phyloP scores from a whole-genome alignment of 2,329 filamentous ascomycete species.

The Sclerotinia minor region DNA sequence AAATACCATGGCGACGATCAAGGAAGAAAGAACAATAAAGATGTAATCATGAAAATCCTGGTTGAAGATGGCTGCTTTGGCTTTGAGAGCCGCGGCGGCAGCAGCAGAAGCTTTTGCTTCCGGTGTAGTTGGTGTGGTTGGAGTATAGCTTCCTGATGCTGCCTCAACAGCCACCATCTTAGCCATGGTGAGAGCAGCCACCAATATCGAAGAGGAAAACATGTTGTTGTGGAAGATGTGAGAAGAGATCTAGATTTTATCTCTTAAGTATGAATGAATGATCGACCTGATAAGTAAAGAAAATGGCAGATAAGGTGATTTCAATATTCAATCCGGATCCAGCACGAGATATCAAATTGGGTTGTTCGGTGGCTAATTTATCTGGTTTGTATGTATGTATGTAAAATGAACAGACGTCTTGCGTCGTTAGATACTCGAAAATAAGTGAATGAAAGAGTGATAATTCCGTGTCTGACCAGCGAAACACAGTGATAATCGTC shows the following conservation, averaged over 20 bases:
- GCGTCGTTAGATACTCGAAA: constrained; percentile 18
- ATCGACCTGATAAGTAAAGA: neutral
- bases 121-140: constrained; percentile 17
- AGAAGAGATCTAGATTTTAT: neutral
- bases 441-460: constrained; percentile 1
- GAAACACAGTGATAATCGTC: constrained; percentile 1
- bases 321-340: constrained; percentile 2
- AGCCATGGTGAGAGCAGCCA: constrained; percentile 33
- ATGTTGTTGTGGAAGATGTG: constrained; percentile 27
- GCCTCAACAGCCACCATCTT: constrained; percentile 28
- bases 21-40: constrained; percentile 61
- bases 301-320: neutral
- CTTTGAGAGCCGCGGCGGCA: constrained; percentile 26
- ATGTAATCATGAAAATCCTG: constrained; percentile 60
- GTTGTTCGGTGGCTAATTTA: neutral
- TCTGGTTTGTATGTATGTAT: constrained; percentile 8
- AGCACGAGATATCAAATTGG: constrained; percentile 11
- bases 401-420: constrained; percentile 16
- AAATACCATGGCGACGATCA: constrained; percentile 62
- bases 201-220: constrained; percentile 31
- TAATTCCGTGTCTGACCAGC: constrained; percentile 28
- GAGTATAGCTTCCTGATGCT: constrained; percentile 24
- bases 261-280: neutral
- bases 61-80: constrained; percentile 44
- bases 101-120: constrained; percentile 26